Conservation (phyloP, 345 rosid species). For the Lumnitzera racemosa region DNA sequence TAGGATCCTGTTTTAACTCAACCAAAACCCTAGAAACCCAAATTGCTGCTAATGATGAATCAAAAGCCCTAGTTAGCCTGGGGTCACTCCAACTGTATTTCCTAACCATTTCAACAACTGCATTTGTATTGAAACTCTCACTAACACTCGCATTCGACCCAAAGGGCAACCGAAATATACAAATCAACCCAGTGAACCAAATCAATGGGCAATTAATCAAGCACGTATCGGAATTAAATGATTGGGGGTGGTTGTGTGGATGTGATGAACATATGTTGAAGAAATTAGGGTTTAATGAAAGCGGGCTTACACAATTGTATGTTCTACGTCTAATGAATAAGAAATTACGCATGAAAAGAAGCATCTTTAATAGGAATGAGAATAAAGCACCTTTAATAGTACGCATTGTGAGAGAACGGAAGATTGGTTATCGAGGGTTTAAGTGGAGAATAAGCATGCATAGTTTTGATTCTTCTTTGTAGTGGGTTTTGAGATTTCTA, state of each 20-base stretch:
- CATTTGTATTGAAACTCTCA: slow-evolving; percentile 21
- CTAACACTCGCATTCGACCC: slow-evolving; percentile 14
- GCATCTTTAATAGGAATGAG: slow-evolving; percentile 18
- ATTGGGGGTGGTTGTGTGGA: slow-evolving; percentile 10
- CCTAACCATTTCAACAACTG: slow-evolving; percentile 30
- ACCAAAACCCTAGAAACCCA: slow-evolving; percentile 48
- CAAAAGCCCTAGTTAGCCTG: slow-evolving; percentile 13
- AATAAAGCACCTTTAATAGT: too few relatives aligned
- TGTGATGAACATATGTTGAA: slow-evolving; percentile 14
- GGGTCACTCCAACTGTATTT: slow-evolving; percentile 45
- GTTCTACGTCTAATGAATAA: slow-evolving; percentile 33
- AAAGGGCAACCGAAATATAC: slow-evolving; percentile 36
- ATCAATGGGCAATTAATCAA: slow-evolving; percentile 29
- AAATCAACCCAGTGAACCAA: slow-evolving; percentile 42
- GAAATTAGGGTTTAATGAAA: slow-evolving; percentile 2
- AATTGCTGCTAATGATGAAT: slow-evolving; percentile 32
- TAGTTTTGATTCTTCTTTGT: too few relatives aligned
- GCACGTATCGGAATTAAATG: not conserved
- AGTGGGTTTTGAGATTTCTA: too few relatives aligned
- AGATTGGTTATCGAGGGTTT: too few relatives aligned
- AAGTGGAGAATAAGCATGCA: too few relatives aligned
- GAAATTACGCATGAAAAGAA: slow-evolving; percentile 39
- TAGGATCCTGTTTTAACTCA: slow-evolving; percentile 41
- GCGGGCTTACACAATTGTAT: slow-evolving; percentile 30
- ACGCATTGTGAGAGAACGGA: too few relatives aligned